phyloP scores from a whole-genome alignment of 2,329 filamentous ascomycete genomes.

The Paraphaeosphaeria sporulosa region DNA sequence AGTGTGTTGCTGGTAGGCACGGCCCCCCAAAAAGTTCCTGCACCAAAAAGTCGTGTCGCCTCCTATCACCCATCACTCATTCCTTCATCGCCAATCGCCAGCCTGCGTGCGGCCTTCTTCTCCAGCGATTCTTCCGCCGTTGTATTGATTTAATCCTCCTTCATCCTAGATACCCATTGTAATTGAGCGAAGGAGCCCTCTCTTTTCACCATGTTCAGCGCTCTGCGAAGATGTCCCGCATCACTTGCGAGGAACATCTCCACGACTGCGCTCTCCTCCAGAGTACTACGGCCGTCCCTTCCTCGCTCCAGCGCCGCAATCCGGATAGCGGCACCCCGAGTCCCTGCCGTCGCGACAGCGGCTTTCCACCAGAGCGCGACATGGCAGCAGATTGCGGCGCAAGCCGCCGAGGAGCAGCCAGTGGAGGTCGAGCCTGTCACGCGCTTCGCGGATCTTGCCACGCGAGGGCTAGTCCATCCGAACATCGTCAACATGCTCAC shows the following conservation, averaged over 20 bases:
- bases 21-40: slow-evolving; percentile 37
- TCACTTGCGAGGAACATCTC: slow-evolving; percentile 44
- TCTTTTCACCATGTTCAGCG: slow-evolving; percentile 52
- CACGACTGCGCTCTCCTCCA: slow-evolving; percentile 33
- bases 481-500: slow-evolving; percentile 74
- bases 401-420: slow-evolving; percentile 27
- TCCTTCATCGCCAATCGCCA: slow-evolving; percentile 26
- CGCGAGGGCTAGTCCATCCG: slow-evolving; percentile 63
- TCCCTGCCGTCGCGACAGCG: slow-evolving; percentile 31
- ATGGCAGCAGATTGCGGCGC: slow-evolving; percentile 46
- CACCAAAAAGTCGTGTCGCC: slow-evolving; percentile 22
- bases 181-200: slow-evolving; percentile 20
- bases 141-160: slow-evolving; percentile 19
- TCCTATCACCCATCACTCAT: slow-evolving; percentile 20
- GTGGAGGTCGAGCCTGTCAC: slow-evolving; percentile 45
- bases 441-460: slow-evolving; percentile 54
- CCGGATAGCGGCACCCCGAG: slow-evolving; percentile 28
- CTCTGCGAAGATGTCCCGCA: slow-evolving; percentile 51
- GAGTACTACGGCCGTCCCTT: slow-evolving; percentile 32
- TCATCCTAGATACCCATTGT: slow-evolving; percentile 23
- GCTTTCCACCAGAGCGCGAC: slow-evolving; percentile 51
- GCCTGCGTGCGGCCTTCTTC: slow-evolving; percentile 21
- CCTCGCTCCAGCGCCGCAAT: slow-evolving; percentile 29
- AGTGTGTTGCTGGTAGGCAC: slow-evolving; percentile 27
- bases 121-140: slow-evolving; percentile 17